phyloP scores from a whole-genome alignment of 1,139 yeast genomes.

The Arxiozyma slooffiae region DNA sequence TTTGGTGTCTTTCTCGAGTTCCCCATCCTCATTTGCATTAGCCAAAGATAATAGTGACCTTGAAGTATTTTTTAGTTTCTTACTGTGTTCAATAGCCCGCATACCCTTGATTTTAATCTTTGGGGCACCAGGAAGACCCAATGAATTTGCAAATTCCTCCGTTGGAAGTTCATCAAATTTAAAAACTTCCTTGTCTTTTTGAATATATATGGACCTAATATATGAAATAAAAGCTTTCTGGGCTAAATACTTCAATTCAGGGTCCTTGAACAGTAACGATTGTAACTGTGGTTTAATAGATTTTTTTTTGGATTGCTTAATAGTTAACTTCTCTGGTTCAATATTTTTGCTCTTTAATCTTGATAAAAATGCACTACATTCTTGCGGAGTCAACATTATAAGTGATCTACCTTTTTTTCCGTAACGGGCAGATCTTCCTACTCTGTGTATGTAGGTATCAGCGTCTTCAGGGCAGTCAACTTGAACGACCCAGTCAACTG shows the following conservation, averaged over 20 bases:
- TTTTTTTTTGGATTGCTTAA: conserved; percentile 68
- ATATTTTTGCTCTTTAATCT: conserved; percentile 55
- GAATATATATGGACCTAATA: conserved; percentile 72
- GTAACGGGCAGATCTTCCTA: conserved; percentile 91
- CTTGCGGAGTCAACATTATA: conserved; percentile 73
- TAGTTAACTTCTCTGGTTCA: conserved; percentile 60
- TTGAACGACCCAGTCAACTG: conserved; percentile 95
- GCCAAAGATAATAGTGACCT: conserved; percentile 53
- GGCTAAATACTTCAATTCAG: conserved; percentile 82
- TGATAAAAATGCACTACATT: conserved; percentile 66
- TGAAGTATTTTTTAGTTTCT: conserved; percentile 74
- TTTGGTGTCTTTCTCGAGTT: conserved; percentile 35
- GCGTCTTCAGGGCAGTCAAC: conserved; percentile 94
- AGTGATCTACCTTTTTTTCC: conserved; percentile 84
- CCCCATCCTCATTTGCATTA: conserved; percentile 61
- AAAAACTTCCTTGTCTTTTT: conserved; percentile 80
- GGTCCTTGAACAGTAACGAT: conserved; percentile 82
- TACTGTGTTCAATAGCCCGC: conserved; percentile 38
- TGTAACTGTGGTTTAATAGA: conserved; percentile 78
- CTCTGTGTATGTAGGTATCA: conserved; percentile 92
- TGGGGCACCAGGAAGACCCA: conserved; percentile 96
- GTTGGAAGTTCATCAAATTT: conserved; percentile 65
- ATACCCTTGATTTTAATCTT: conserved; percentile 62
- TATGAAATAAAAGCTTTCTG: conserved; percentile 94
- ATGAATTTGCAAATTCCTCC: conserved; percentile 74